phyloP scores from a whole-genome alignment of 2,329 filamentous ascomycete genomes.

The Epichloe baconii region DNA sequence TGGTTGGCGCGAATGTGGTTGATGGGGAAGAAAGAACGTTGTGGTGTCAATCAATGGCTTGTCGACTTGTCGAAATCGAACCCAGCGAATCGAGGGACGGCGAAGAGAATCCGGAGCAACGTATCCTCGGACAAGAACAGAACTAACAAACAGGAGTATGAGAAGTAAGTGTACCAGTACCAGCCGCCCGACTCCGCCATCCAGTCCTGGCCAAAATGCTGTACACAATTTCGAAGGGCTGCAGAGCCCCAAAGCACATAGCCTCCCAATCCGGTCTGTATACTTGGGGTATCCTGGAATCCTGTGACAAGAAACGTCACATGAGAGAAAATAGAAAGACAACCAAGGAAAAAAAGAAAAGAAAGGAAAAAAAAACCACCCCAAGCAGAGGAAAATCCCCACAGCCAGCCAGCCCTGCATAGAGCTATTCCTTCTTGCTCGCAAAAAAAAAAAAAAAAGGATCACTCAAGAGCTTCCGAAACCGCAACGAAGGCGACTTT shows the following conservation, averaged over 20 bases:
- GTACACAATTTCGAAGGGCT: slow-evolving; percentile 17
- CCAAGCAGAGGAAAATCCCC: neutral
- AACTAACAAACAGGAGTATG: slow-evolving; percentile 2
- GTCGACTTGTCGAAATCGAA: slow-evolving; percentile 1
- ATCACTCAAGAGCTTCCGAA: neutral
- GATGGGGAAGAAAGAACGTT: neutral
- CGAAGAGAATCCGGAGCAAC: slow-evolving; percentile 6
- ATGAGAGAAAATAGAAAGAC: slow-evolving; percentile 11
- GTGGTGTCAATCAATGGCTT: neutral
- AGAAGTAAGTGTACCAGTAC: slow-evolving; percentile 9
- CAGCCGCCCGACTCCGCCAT: slow-evolving; percentile 26
- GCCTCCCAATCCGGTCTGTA: slow-evolving; percentile 21
- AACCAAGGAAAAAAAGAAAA: neutral
- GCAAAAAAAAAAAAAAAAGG: no score
- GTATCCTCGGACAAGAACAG: slow-evolving; percentile 1
- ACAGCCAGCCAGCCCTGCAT: neutral
- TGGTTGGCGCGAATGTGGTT: neutral
- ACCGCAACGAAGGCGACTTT: neutral
- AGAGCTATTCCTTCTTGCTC: neutral
- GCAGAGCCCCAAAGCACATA: slow-evolving; percentile 20
- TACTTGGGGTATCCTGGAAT: slow-evolving; percentile 24
- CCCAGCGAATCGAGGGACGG: slow-evolving; percentile 3
- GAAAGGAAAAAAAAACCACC: neutral
- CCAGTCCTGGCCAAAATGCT: slow-evolving; percentile 21
- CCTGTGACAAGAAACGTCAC: slow-evolving; percentile 14